A percentile compares a stretch with the other conserved stretches of the same genome.
Evolutionary conservation across 495 filamentous ascomycete genomes (phyloP).

Genomic region (Trichoderma parareesei): DNA sequence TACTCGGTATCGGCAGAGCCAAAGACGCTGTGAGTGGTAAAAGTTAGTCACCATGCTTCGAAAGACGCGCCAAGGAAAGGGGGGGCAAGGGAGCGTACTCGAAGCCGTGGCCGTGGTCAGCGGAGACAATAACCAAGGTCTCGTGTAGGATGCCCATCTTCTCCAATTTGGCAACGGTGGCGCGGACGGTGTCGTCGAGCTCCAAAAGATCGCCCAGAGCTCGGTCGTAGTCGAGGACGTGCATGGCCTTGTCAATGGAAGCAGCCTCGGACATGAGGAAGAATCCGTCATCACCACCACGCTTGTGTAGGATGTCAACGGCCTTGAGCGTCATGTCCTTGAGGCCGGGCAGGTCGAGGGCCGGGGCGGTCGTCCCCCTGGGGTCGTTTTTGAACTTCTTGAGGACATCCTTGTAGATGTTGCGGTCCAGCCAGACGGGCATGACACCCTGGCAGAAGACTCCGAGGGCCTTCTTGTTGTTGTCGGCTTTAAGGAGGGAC

Average conservation of each 20-base stretch:
- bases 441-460: conserved; percentile 61
- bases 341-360: conserved; percentile 60
- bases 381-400: conserved; percentile 52
- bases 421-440: conserved; percentile 65
- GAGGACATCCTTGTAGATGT: conserved; percentile 58
- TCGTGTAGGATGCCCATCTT: conserved; percentile 48
- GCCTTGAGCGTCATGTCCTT: conserved; percentile 80
- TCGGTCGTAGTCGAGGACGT: conserved; percentile 65
- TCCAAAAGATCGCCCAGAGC: conserved; percentile 68
- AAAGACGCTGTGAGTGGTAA: conserved; percentile 26
- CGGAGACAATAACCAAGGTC: conserved; percentile 62
- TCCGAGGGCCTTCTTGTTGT: conserved; percentile 51
- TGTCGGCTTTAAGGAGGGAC: conserved; percentile 41
- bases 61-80: background rate
- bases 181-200: conserved; percentile 64
- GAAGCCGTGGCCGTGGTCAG: conserved; percentile 73
- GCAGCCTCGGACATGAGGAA: conserved; percentile 73
- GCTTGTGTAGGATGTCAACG: conserved; percentile 57
- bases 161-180: conserved; percentile 55
- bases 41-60: background rate
- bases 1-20: conserved; percentile 49
- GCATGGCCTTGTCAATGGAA: conserved; percentile 76
- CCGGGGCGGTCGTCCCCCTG: conserved; percentile 46
- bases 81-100: conserved; percentile 26
- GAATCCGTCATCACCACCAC: conserved; percentile 45